These are phyloP conservation scores for Dendrocalamus latiflorus DNA, from an alignment of 202 grass and related monocot genomes.

Conservation along the genomic window DNA sequence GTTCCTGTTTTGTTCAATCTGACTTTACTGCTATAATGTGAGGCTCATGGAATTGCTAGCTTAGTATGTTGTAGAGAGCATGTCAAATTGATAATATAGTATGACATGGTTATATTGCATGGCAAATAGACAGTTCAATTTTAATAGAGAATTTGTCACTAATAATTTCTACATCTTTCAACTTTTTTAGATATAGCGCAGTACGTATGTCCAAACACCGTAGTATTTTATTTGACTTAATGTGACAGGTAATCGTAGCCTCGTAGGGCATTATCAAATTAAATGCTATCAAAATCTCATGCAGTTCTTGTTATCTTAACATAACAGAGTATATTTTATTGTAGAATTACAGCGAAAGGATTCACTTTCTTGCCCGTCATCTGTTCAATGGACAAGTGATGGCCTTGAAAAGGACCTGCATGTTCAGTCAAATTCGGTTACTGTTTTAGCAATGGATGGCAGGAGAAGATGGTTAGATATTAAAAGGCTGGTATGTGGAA, in stretches of 20 bases:
- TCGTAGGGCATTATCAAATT: constrained; percentile 11
- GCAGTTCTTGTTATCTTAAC: background rate
- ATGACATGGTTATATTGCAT: background rate
- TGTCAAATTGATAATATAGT: background rate
- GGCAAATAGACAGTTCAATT: background rate
- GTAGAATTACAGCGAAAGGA: constrained; percentile 51
- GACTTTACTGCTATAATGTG: constrained; percentile 14
- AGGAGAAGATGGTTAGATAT: constrained; percentile 95
- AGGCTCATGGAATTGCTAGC: background rate
- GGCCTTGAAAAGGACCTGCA: no score
- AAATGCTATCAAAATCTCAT: constrained; percentile 1
- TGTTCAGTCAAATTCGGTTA: constrained; percentile 75
- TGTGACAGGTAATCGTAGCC: background rate
- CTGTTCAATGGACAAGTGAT: constrained; percentile 65
- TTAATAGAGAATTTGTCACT: background rate
- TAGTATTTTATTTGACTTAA: no score
- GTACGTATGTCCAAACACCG: no score
- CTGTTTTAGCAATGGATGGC: constrained; percentile 95
- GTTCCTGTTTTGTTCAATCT: constrained; percentile 4
- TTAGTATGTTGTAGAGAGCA: background rate
- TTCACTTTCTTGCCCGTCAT: constrained; percentile 65
- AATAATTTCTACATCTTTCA: constrained; percentile 2
- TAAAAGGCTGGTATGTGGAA: constrained; percentile 69
- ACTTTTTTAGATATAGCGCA: no score
- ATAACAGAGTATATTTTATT: constrained; percentile 23